Base-by-base conservation (phyloP, 2,329 filamentous ascomycete genomes). In the Clonostachys sp. region DNA sequence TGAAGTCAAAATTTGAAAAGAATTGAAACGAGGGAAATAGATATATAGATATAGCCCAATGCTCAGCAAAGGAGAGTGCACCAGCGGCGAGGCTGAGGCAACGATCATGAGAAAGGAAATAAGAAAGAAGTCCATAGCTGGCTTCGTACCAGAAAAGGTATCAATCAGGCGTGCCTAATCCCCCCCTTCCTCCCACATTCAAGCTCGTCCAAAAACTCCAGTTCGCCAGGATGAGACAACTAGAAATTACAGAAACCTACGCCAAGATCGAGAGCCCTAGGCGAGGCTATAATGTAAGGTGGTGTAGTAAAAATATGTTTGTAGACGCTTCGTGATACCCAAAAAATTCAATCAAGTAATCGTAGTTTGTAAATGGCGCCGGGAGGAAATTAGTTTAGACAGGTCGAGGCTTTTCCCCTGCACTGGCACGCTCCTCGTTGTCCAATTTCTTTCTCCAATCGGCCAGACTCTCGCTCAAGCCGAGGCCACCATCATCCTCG, bases 381-480 rank as follows among this genome's bases (percentile, higher is more conserved):
- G 24, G 24, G 24, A 10, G 9, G 24, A 30, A 30, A 30, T 30
- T 30, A 30, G 8, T 30, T 30, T 30, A 30, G 24, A 30, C 24
- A 30, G 36, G 53, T 48, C 60, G 61, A 45, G 59, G 42, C 47
- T 58, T 60, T 42, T 61, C 59, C 35, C 52, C 50, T n/a, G 59
- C 58, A 18, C 10, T 24, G 33, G 30, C 16, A 33, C 35, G 61
- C 44, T 72, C 70, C 17, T 72, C 70, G 7, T 65, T 69, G 63
- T 92, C 87, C 47, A 94, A 74, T 58, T 86, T 77, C 65, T 88
- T 87, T 56, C 89, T 78, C 89, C 89, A 95, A 61, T 88, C 87
- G 12, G 86, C 84, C 41, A 94, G 67, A 57, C 83, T 89, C 61
- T 86, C 85, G 58, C 81, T 89, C 55, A 90, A 71, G 20, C 74